Conservation (phyloP, 179 eudicot species). For the Vitellaria paradoxa region DNA sequence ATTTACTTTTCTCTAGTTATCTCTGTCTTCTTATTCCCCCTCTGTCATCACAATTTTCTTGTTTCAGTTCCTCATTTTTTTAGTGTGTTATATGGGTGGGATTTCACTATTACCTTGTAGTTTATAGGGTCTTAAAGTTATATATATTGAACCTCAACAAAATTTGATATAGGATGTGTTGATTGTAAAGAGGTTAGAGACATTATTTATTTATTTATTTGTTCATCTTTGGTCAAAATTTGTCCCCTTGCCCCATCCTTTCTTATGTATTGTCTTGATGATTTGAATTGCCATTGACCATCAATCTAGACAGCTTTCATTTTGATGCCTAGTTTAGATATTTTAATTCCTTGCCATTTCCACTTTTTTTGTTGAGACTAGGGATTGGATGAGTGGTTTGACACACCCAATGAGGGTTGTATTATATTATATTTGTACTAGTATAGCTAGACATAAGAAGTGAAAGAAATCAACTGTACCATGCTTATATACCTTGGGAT, state of each 20-base stretch:
- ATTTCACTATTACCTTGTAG: not conserved
- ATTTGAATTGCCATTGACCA: not conserved
- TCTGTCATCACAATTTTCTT: not conserved
- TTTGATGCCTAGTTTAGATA: not conserved
- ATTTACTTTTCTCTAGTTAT: not conserved
- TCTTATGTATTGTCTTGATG: not conserved
- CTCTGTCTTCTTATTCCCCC: not conserved
- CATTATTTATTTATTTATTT: not conserved
- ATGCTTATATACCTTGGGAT: too few species aligned
- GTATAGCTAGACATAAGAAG: too few species aligned
- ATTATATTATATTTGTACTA: too few species aligned
- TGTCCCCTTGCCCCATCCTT: not conserved
- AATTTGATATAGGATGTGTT: not conserved
- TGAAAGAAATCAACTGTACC: too few species aligned
- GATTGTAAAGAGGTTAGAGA: not conserved
- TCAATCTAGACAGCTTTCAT: not conserved
- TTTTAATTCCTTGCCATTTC: not conserved
- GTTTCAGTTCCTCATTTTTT: not conserved
- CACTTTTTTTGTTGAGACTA: too few species aligned
- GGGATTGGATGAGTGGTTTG: too few species aligned
- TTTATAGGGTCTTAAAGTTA: not conserved
- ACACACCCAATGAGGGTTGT: too few species aligned
- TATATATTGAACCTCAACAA: not conserved
- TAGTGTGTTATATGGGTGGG: not conserved
- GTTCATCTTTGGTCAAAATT: not conserved